A percentile compares a stretch with the other conserved stretches of the same genome.
Evolutionary conservation across 805 yeast species (phyloP).

Genomic region (Candida glaebosa): DNA sequence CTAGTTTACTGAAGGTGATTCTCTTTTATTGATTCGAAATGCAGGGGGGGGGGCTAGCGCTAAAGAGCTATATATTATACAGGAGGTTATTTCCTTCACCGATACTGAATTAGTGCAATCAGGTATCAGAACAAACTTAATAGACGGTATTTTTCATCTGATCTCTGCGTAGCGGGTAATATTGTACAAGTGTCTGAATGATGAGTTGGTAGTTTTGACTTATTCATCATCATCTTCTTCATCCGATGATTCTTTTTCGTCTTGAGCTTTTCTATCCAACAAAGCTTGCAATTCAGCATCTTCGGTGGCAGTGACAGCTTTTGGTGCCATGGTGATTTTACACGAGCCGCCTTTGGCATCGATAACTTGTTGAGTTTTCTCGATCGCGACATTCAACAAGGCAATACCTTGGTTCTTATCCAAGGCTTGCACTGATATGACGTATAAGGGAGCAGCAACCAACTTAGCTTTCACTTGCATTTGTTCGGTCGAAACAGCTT

Average conservation of each 20-base stretch:
- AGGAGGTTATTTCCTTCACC: constrained; percentile 95
- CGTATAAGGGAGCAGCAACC: constrained; percentile 97
- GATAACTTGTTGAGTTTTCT: constrained; percentile 67
- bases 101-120: constrained; percentile 92
- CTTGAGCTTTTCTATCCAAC: constrained; percentile 89
- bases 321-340: constrained; percentile 95
- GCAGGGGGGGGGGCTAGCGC: background rate
- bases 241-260: constrained; percentile 78
- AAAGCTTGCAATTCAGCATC: constrained; percentile 97
- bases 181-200: constrained; percentile 1
- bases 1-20: constrained; percentile 2
- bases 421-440: constrained; percentile 85
- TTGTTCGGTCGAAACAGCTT: constrained; percentile 74
- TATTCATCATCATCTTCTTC: constrained; percentile 58
- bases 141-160: background rate
- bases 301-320: constrained; percentile 97
- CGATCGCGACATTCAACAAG: constrained; percentile 74
- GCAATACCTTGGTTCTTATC: constrained; percentile 89
- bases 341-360: constrained; percentile 77
- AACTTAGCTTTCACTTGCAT: constrained; percentile 89
- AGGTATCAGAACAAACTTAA: too few species aligned
- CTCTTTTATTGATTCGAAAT: background rate
- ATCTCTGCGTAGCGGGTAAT: background rate
- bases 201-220: constrained; percentile 2
- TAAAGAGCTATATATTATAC: constrained; percentile 1